Evolutionary conservation across 257 asterid genomes (phyloP).

Genomic region (Solanum paucissectum): DNA sequence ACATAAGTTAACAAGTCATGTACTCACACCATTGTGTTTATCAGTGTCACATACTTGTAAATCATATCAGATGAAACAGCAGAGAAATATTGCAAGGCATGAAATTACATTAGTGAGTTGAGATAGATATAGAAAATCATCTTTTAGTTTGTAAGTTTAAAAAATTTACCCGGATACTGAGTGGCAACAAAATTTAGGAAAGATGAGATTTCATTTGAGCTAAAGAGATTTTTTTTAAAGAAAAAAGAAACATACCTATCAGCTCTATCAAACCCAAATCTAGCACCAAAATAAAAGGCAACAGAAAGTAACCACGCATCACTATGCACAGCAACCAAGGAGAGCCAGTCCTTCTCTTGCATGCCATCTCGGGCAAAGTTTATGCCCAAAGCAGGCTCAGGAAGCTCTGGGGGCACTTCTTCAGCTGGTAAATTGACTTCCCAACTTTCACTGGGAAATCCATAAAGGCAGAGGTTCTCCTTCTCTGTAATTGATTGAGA

Average conservation of each 20-base stretch:
- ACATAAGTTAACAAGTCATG: neutral
- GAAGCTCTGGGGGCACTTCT: slow-evolving; percentile 1
- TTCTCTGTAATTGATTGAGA: neutral
- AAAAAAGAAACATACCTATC: neutral
- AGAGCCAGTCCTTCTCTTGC: slow-evolving; percentile 4
- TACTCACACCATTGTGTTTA: neutral
- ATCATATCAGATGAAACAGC: neutral
- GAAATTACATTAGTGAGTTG: neutral
- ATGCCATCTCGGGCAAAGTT: slow-evolving; percentile 5
- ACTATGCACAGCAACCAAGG: slow-evolving; percentile 2
- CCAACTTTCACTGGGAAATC: slow-evolving; percentile 1
- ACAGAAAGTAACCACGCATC: slow-evolving; percentile 1
- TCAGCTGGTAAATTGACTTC: slow-evolving; percentile 1
- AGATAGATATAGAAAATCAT: neutral
- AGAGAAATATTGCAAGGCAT: neutral
- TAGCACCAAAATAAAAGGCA: slow-evolving; percentile 1
- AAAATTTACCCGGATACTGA: neutral
- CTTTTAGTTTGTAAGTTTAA: neutral
- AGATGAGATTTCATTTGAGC: neutral
- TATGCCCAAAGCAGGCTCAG: slow-evolving; percentile 2
- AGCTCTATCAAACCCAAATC: slow-evolving; percentile 2
- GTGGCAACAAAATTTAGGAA: neutral
- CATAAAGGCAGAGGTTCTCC: neutral
- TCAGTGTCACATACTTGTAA: neutral
- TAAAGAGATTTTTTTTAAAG: too few relatives aligned